Base-by-base conservation (phyloP, 768 basidiomycete genomes). In the Lanmaoa rubissima region DNA sequence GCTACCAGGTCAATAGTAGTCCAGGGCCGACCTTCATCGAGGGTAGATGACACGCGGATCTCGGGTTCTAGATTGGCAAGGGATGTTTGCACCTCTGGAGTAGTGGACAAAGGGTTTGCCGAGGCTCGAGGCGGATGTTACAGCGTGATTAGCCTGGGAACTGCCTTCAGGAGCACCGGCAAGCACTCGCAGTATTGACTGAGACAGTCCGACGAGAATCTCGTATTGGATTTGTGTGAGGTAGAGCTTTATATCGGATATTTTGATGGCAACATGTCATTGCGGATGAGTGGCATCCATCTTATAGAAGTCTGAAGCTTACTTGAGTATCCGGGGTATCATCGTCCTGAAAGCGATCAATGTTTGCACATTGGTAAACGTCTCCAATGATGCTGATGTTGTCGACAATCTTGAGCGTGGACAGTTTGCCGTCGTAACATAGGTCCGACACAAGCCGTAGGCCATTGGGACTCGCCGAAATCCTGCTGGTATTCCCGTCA, bases 151-250 rank as follows among this genome's bases (percentile, higher is more conserved):
- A 4, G 67, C 65, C 41, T 75, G 69, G 5, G 72, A 65, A 13
- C 65, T 64, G 9, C 73, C 77, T 42, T 85, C 80, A 21, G 80
- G 73, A 36, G 74, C 69, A 47, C 76, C 75, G 1, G 79, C 72
- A 52, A 94, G 76, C 21, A 89, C 79, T 59, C 81, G 76, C 7
- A 88, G 86, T 57, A 96, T 84, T 6, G 90, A 84, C 61, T 78
- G 80, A 2, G 79, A 81, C 9, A 96, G 73, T 21, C 74, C 75
- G 42, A 94, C 76, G 19, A 96, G 74, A 46, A 90, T 77, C 51
- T 75, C 73, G 69, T 94, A 97, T 73, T 97, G 94, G 26, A 79
- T 73, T 69, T 95, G 88, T 4, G 94, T 95, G 49, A 98, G 76
- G 62, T 88, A 81, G 48, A 96, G 74, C 65, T 86, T 88, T 69